Evolutionary conservation across 371 early-diverging fungal species (phyloP), one percentile per base, ranked within the genome.

Genomic region (Mortierella sp.): DNA sequence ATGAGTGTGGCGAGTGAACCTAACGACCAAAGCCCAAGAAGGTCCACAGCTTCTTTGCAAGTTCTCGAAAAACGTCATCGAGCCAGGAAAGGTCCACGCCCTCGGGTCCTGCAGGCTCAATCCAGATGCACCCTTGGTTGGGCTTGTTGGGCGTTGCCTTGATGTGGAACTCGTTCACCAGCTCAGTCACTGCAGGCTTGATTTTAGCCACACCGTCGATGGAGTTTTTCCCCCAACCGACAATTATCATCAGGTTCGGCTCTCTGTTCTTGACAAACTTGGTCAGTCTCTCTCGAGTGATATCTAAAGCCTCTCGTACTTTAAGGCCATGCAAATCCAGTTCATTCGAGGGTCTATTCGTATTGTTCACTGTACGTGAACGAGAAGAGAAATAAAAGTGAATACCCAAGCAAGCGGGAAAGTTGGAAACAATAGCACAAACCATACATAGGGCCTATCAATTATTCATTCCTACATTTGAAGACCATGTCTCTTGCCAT

Each of bases 321-420:
- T 87, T 91, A 29, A 94, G 72, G 4, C 93, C 93, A 44, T 94
- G 94, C 27, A 94, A 71, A 84, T 94, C 94, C 70, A 94, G 85
- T 76, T 92, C 91, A 56, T 90, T 88, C 0, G 79, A 49, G n/a
- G 90, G 89, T 43, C 90, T 87, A 32, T 74, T 76, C 14, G 88
- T 74, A 71, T 94, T 94, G 76, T 92, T 89, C 7, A 79, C 93
- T 90, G 56, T 70, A 12, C 4, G 14, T 51, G 21, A 21, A 10
- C 32, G 24, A 75, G 60, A 16, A 29, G 24, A 75, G 32, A 16
- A 29, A 60, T 16, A 70, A 74, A 71, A 38, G 58, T 48, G 8
- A 43, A 63, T 48, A 58, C 56, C 6, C 60, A 27, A 14, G 5
- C 60, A 60, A 12, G 16, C 16, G 4, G 4, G 58, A 49, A 71